Evolutionary conservation across 2,329 filamentous ascomycete genomes (phyloP).

Genomic region (Phialocephala sp.): DNA sequence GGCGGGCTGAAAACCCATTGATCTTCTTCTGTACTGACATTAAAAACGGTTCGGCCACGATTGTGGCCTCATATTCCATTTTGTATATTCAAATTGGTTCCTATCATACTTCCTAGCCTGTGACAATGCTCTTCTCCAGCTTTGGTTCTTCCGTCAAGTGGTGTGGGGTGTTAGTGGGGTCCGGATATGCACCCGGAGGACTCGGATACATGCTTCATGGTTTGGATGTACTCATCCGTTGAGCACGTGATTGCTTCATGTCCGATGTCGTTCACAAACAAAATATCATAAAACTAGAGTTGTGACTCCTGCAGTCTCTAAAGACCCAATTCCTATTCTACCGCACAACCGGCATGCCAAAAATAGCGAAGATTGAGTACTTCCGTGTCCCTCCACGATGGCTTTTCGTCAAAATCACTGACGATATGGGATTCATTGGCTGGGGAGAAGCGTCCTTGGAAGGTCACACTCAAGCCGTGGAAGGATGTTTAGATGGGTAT

Average conservation of each 20-base stretch:
- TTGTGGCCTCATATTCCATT: neutral
- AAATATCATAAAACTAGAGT: neutral
- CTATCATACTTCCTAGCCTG: neutral
- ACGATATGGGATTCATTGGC: slow-evolving; percentile 66
- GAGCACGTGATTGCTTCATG: neutral
- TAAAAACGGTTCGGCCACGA: neutral
- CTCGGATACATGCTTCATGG: neutral
- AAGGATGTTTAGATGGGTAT: slow-evolving; percentile 74
- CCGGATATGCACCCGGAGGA: neutral
- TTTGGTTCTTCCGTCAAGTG: neutral
- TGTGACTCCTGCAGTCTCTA: neutral
- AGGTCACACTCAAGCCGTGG: slow-evolving; percentile 75
- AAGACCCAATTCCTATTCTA: neutral
- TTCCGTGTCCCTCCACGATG: slow-evolving; percentile 77
- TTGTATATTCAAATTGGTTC: neutral
- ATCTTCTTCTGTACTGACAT: neutral
- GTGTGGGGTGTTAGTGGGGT: neutral
- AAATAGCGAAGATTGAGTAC: slow-evolving; percentile 71
- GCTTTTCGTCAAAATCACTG: slow-evolving; percentile 79
- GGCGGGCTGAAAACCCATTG: slow-evolving; percentile 6
- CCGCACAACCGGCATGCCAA: slow-evolving; percentile 54
- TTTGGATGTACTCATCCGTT: neutral
- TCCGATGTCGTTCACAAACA: slow-evolving; percentile 8
- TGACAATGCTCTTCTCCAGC: neutral
- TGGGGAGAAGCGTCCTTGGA: slow-evolving; percentile 80